These are phyloP conservation scores for Neurospora terricola DNA, from an alignment of 495 filamentous ascomycete species.

Conservation along the genomic window DNA sequence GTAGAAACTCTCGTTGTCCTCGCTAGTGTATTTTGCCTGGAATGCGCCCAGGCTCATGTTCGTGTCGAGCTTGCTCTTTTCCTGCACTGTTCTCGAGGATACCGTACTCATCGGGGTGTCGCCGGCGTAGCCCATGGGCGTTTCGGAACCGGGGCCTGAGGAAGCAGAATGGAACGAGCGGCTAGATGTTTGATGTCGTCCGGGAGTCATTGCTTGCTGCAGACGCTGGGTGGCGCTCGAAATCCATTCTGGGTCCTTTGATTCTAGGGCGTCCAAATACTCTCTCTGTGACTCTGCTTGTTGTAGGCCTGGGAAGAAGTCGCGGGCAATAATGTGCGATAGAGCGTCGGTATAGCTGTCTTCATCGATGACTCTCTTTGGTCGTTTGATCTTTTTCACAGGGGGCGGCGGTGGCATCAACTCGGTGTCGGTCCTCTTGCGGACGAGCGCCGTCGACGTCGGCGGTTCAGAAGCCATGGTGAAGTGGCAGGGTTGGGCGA, in stretches of 20 bases:
- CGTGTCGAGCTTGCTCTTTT: conserved; percentile 55
- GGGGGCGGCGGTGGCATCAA: conserved; percentile 89
- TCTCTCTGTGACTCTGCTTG: conserved; percentile 82
- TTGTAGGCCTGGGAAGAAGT: conserved; percentile 89
- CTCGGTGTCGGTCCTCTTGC: conserved; percentile 54
- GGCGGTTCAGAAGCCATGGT: conserved; percentile 22
- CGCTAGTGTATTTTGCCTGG: conserved; percentile 86
- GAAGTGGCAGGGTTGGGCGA: not conserved
- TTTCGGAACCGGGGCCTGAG: conserved; percentile 25
- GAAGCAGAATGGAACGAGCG: conserved; percentile 16
- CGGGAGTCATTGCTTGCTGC: conserved; percentile 73
- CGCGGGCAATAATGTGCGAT: conserved; percentile 89
- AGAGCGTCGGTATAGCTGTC: conserved; percentile 85
- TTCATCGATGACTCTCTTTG: conserved; percentile 82
- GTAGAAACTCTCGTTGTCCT: conserved; percentile 96
- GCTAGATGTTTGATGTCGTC: conserved; percentile 37
- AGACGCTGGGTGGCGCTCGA: conserved; percentile 63
- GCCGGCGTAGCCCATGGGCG: conserved; percentile 44
- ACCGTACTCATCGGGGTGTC: conserved; percentile 60
- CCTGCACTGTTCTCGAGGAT: conserved; percentile 27
- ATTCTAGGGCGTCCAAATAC: conserved; percentile 83
- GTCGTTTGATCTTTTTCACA: conserved; percentile 86
- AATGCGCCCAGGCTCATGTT: conserved; percentile 76
- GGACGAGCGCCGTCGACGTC: conserved; percentile 42
- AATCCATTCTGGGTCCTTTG: conserved; percentile 78